Evolutionary conservation across 768 basidiomycete species (phyloP), one percentile per base, ranked within the genome.

Genomic region (Tephrocybe sp.): DNA sequence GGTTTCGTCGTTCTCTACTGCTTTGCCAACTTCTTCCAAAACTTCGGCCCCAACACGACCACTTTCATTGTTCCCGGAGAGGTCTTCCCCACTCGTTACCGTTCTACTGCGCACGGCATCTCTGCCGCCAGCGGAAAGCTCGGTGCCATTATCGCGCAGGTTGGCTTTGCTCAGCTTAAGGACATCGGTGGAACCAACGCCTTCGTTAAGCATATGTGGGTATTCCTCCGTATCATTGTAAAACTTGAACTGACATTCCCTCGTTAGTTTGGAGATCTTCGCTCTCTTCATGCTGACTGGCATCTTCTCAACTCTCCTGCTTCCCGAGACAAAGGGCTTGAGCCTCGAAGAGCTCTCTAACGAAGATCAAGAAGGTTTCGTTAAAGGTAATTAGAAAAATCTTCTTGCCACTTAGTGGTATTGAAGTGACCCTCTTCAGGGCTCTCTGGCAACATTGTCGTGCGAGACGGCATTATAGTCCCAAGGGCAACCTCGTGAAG

Each of bases 21-120:
- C 65, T 73, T 93, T n/a, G 80, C 89, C 60, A 87, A 89, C 65
- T 91, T 91, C 73, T 90, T 92, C 86, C 86, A 90, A 73, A 93
- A 93, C 70, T 93, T 91, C 55, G 90, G 88, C 1, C 88, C 86
- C 9, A 90, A 91, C 59, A 79, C 79, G 0, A 92, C 88, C 0
- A 91, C 90, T 0, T 93, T 93, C 66, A 52, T 92, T 48, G 72
- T 92, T 3, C 90, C 91, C 0, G 89, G 88, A 56, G 92, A 94
- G 65, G 79, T 74, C 21, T 93, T 91, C 81, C 91, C 91, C 1
- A 94, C 91, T 1, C 88, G 92, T 41, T 92, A 93, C 67, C 84
- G 92, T 55, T 90, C 88, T 5, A 91, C 90, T 4, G 86, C 80
- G 10, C 88, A 92, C 60, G 91, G 91, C 67, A 88, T 93, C 59